Conservation (phyloP, 179 eudicot genomes). For the Kewa caespitosa region DNA sequence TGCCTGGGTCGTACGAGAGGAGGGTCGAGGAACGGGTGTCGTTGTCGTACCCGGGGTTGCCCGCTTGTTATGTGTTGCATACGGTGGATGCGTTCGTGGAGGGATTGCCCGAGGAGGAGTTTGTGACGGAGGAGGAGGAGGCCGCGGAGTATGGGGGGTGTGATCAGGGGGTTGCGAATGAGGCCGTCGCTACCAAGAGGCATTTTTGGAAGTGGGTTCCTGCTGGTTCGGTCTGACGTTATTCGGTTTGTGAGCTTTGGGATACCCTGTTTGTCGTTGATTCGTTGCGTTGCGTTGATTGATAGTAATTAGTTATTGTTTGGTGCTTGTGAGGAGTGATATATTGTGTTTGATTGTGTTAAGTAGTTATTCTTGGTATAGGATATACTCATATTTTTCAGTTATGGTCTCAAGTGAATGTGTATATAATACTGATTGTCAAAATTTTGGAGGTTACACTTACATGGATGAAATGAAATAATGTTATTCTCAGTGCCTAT, state of each 20-base stretch:
- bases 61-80: conserved; percentile 85
- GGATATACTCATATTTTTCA: conserved; percentile 6
- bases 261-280: background rate
- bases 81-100: conserved; percentile 72
- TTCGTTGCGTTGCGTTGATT: conserved; percentile 14
- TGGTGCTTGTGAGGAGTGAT: conserved; percentile 5
- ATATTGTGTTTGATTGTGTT: conserved; percentile 3
- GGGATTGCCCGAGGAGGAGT: conserved; percentile 82
- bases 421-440: conserved; percentile 25
- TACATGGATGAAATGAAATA: conserved; percentile 8
- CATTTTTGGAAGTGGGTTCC: conserved; percentile 91
- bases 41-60: conserved; percentile 87
- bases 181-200: conserved; percentile 59
- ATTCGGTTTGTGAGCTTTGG: conserved; percentile 37
- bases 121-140: conserved; percentile 67
- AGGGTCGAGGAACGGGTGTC: conserved; percentile 82
- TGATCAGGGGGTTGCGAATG: conserved; percentile 32
- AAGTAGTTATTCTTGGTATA: conserved; percentile 16
- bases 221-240: conserved; percentile 39
- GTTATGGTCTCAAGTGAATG: conserved; percentile 21
- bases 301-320: background rate
- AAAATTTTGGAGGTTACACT: conserved; percentile 22
- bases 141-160: conserved; percentile 57
- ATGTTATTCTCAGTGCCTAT: conserved; percentile 1
- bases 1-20: conserved; percentile 57